Evolutionary conservation across 2,329 filamentous ascomycete species (phyloP), one percentile per base, ranked within the genome.

Genomic region (Penicillium sp.): DNA sequence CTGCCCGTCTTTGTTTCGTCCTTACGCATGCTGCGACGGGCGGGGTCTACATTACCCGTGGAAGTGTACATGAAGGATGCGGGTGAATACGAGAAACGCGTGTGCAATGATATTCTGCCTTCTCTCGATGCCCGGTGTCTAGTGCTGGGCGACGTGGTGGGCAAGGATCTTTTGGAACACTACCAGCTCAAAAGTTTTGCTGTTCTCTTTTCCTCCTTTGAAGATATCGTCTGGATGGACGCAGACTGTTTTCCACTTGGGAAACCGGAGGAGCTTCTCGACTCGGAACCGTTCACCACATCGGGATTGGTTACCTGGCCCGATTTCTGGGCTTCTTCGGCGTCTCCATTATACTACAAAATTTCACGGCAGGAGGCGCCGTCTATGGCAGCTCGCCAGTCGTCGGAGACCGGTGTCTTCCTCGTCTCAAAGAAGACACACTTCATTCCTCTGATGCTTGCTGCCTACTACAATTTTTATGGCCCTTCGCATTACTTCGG

Each of bases 181-280:
- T 77, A 68, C 51, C 75, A 79, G 50, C 71, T 73, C 61, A 79
- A 79, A 54, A 66, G 73, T 25, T 71, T 78, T 45, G 66, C 75
- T 3, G 69, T 79, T 12, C 61, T 80, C 2, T 73, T 78, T 44
- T 77, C 76, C 1, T 72, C 74, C 3, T 80, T 78, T 46, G 72
- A 77, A 51, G 68, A 77, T 36, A 67, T 77, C 8, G 63, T 80
- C 12, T 77, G 76, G 57, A 69, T 80, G 51, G 76, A 80, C 50
- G 72, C 73, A 38, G 75, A 79, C 50, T 68, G 67, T 43, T 76
- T 77, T 49, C 74, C 75, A 9, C 54, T 70, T 15, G 60, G 65
- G 30, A 62, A 71, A 35, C 69, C 70, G 0, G 60, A 62, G 15
- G 42, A 56, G 3, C 56, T 79, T 10, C 73, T 80, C 46, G 57